Evolutionary conservation across 2,329 filamentous ascomycete species (phyloP), one percentile per base, ranked within the genome.

Genomic region (Colletotrichum noveboracense): DNA sequence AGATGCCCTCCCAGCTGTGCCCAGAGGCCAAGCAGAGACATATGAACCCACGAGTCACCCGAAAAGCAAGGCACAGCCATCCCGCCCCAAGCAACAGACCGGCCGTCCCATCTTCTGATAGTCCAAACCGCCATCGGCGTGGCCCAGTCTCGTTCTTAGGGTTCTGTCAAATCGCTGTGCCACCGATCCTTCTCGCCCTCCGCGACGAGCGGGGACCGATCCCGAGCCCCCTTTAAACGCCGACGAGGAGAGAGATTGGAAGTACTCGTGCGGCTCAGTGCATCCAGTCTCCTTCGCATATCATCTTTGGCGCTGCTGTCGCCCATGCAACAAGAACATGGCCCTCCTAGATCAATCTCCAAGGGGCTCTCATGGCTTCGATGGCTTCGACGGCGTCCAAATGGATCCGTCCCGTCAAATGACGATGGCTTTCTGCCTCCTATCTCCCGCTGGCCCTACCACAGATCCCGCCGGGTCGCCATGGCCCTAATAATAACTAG

Each of bases 71-170:
- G 65, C n/a, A 56, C n/a, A 36, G 26, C 24, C 68, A 32, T 52
- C 36, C 52, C 24, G n/a, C 30, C 28, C 52, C 38, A 61, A 26
- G 68, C n/a, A 52, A n/a, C 12, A 52, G 48, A 48, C 61, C n/a
- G 30, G 56, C 66, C 71, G 61, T 71, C 67, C 67, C 68, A 67
- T 72, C 52, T 72, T 58, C n/a, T 34, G 32, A 58, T 68, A 58
- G 62, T 64, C 21, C 69, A 72, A 62, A 75, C 73, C 56, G 56
- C 64, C 62, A 68, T 64, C 55, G 43, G 56, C 56, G 67, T 69
- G 24, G 69, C 32, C 43, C 32, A 67, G 28, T 70, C 34, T 64
- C 43, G 66, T 43, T 48, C 28, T 26, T 12, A 16, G 32, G 24
- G 56, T 62, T 43, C 56, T 48, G 56, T 64, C 73, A 72, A 38